These are phyloP conservation scores for Xylaria multiplex DNA, from an alignment of 2,329 filamentous ascomycete genomes.

Conservation along the genomic window DNA sequence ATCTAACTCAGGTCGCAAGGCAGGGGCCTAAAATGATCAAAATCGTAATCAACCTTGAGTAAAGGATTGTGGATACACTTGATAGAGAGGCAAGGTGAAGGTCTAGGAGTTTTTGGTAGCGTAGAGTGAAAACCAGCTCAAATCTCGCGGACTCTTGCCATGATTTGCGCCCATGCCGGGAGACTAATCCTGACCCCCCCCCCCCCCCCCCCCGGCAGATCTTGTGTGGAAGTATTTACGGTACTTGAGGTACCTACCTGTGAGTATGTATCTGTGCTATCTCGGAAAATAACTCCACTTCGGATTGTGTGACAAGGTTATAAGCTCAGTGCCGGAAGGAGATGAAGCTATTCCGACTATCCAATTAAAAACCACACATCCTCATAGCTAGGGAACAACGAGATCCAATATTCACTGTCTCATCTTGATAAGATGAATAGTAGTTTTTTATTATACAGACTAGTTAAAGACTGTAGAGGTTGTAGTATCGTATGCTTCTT, in stretches of 20 bases:
- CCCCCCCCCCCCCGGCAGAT: background rate
- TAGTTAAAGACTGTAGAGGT: background rate
- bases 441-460: background rate
- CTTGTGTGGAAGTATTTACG: constrained; percentile 18
- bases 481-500: background rate
- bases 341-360: constrained; percentile 30
- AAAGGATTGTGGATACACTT: background rate
- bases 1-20: background rate
- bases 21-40: background rate
- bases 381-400: constrained; percentile 8
- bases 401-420: constrained; percentile 4
- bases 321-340: constrained; percentile 28
- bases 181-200: background rate
- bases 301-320: constrained; percentile 33
- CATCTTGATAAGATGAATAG: constrained; percentile 17
- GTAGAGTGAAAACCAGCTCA: background rate
- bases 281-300: constrained; percentile 33
- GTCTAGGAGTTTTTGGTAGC: constrained; percentile 13
- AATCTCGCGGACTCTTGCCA: constrained; percentile 38
- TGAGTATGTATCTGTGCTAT: constrained; percentile 15
- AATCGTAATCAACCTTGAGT: background rate
- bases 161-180: constrained; percentile 13
- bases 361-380: constrained; percentile 23
- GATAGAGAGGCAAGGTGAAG: background rate
- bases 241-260: constrained; percentile 10